Conservation (phyloP, 768 basidiomycete species). For the Cystoderma amianthinum region DNA sequence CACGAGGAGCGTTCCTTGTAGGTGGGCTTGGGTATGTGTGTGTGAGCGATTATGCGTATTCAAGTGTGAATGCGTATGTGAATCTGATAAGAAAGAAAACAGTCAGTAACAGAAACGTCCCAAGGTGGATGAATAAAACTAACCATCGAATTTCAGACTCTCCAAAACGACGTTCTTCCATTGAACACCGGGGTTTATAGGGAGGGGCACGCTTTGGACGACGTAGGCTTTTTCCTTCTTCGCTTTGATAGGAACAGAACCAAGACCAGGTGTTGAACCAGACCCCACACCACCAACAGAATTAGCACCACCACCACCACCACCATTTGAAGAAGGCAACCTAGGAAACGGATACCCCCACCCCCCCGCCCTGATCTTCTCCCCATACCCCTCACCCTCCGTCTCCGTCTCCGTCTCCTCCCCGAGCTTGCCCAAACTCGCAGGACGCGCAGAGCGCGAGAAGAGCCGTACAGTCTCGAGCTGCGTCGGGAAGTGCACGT, state of each 20-base stretch:
- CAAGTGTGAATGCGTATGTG: background rate
- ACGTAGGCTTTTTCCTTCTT: no score
- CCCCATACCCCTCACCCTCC: constrained; percentile 20
- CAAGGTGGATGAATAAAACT: no score
- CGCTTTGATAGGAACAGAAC: no score
- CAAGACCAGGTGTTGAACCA: no score
- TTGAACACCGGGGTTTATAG: no score
- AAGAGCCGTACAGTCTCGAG: constrained; percentile 59
- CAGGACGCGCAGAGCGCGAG: constrained; percentile 64
- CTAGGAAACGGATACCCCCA: constrained; percentile 15
- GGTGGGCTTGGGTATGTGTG: no score
- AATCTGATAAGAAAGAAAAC: no score
- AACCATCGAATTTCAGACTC: constrained; percentile 17
- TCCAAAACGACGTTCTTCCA: constrained; percentile 21
- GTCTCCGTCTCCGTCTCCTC: constrained; percentile 38
- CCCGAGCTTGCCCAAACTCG: constrained; percentile 26
- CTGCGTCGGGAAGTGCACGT: constrained; percentile 81
- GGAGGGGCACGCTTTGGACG: no score
- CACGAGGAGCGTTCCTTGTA: constrained; percentile 81
- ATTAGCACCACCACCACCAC: background rate
- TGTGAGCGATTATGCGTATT: constrained; percentile 11
- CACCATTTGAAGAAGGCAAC: constrained; percentile 5
- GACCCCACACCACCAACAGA: background rate
- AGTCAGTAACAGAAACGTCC: no score
- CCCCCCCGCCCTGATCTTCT: constrained; percentile 1